phyloP scores from a whole-genome alignment of 78 protist species.

The Anaeramoeba flamelloides region DNA sequence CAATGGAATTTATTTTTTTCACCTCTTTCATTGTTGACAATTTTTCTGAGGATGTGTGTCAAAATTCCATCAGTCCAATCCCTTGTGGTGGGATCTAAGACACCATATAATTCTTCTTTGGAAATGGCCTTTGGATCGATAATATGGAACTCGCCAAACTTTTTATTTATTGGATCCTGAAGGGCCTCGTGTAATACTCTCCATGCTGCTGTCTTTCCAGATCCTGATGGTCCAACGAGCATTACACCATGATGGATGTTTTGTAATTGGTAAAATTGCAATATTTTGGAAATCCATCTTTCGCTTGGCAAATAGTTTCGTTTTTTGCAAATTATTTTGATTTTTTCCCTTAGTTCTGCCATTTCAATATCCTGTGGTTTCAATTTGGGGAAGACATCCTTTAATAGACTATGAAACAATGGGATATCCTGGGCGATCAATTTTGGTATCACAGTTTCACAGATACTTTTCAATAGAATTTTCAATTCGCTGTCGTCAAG shows the following conservation, averaged over 20 bases:
- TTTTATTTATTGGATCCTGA: conserved; percentile 4
- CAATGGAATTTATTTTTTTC: conserved; percentile 58
- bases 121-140: conserved; percentile 89
- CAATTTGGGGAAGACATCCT: conserved; percentile 72
- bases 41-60: conserved; percentile 53
- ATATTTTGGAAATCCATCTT: conserved; percentile 59
- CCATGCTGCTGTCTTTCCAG: conserved; percentile 83
- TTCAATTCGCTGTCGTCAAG: conserved; percentile 49
- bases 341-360: too few relatives aligned
- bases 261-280: conserved; percentile 71
- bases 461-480: conserved; percentile 69
- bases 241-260: conserved; percentile 82
- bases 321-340: conserved; percentile 16
- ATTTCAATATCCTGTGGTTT: too few relatives aligned
- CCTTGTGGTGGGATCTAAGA: conserved; percentile 62
- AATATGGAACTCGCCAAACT: conserved; percentile 34
- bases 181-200: conserved; percentile 52
- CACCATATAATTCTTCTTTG: conserved; percentile 63
- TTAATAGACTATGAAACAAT: conserved; percentile 47
- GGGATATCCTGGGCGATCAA: conserved; percentile 53
- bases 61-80: conserved; percentile 97
- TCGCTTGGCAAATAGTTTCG: conserved; percentile 18
- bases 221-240: conserved; percentile 84
- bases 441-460: conserved; percentile 70
- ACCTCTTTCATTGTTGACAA: conserved; percentile 55